phyloP scores from a whole-genome alignment of 176 grass and related monocot genomes.

The Carex cristatella region DNA sequence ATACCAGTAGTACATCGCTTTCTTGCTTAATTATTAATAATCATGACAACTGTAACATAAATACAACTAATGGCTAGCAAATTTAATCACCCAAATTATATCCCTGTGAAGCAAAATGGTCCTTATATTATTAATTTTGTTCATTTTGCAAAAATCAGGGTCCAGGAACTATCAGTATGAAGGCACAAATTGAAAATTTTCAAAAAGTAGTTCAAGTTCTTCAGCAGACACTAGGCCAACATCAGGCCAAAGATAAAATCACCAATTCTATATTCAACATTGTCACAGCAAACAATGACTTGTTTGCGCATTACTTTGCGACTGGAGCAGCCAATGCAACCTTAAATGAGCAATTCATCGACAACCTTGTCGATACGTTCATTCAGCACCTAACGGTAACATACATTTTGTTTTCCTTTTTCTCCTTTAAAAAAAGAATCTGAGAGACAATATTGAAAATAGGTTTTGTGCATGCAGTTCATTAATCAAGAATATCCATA shows the following conservation, averaged over 20 bases:
- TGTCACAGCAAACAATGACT: constrained; percentile 24
- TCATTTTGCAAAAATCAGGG: constrained; percentile 10
- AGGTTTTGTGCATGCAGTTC: not conserved
- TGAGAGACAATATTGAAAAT: not conserved
- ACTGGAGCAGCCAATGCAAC: constrained; percentile 16
- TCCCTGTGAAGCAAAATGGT: not conserved
- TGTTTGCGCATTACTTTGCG: constrained; percentile 20
- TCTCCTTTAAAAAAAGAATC: not conserved
- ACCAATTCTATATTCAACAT: constrained; percentile 9
- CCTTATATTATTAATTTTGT: not conserved
- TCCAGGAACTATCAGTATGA: constrained; percentile 20
- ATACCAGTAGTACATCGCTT: not conserved
- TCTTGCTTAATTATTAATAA: not conserved
- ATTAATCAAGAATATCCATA: not conserved
- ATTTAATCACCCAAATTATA: not conserved
- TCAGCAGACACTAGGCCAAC: not conserved
- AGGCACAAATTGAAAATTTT: constrained; percentile 18
- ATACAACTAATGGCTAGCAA: not conserved
- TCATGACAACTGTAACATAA: not conserved
- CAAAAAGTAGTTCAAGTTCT: constrained; percentile 11
- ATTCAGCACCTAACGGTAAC: constrained; percentile 16
- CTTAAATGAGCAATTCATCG: constrained; percentile 12
- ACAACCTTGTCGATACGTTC: constrained; percentile 2
- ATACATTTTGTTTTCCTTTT: not conserved
- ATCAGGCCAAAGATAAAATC: not conserved